Evolutionary conservation across 2,329 filamentous ascomycete species (phyloP), one percentile per base, ranked within the genome.

Genomic region (Lecanoromycetidae sp.): DNA sequence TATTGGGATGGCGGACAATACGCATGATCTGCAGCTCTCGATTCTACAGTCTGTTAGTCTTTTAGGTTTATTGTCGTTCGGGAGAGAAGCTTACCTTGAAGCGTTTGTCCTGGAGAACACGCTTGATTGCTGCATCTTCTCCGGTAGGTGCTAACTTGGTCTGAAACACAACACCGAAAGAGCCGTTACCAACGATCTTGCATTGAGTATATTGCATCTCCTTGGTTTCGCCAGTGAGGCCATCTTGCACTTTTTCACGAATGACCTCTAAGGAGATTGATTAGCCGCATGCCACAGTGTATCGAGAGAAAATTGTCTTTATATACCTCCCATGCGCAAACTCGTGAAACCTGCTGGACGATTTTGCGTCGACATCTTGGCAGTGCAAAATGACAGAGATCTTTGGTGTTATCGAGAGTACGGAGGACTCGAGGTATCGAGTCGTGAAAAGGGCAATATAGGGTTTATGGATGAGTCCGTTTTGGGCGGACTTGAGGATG

Each of bases 11-110:
- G 63, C 90, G 82, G 61, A 98, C 91, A 63, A 98, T 98, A 63
- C 91, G 84, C 91, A 98, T 98, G 65, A 98, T 98, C 67, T 98
- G 91, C 58, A 98, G 77, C 66, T 98, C 91, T 69, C 91, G 87
- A 65, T 98, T 98, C 91, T 98, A 64, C 39, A 36, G n/a, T 44
- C 33, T 26, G 15, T 70, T 51, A 71, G 63, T 52, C 52, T 53
- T 29, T 19, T 10, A 15, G n/a, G 8, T 13, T 15, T n/a, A 9
- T 15, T 25, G 22, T 26, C 3, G 20, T 43, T 40, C 34, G 9
- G 20, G 37, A n/a, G 29, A 27, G 44, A 53, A 52, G 59, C 65
- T 60, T 63, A 94, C 91, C 85, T 98, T 98, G 81, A 98, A 98
- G 63, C 91, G 81, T 76, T 98, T 98, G 75, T 98, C 91, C 64